Evolutionary conservation across 2,329 filamentous ascomycete genomes (phyloP).

Genomic region (Stagonosporopsis chrysanthemi): DNA sequence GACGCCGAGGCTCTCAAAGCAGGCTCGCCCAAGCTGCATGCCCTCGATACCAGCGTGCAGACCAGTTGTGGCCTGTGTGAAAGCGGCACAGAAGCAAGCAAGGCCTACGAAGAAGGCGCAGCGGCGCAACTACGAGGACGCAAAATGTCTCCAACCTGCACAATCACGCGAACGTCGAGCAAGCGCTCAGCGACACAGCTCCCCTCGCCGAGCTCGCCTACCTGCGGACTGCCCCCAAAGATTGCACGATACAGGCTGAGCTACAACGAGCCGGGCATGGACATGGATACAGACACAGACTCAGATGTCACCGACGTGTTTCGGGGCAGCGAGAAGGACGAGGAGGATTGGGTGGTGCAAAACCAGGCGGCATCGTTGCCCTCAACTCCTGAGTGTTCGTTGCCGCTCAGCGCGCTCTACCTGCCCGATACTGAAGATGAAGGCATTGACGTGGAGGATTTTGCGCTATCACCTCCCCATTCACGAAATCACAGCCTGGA

Average conservation of each 20-base stretch:
- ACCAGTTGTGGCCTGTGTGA: conserved; percentile 45
- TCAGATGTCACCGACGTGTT: conserved; percentile 29
- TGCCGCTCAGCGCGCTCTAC: conserved; percentile 24
- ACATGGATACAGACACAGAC: conserved; percentile 34
- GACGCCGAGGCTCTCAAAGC: conserved; percentile 43
- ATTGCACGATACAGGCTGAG: conserved; percentile 40
- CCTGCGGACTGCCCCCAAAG: conserved; percentile 46
- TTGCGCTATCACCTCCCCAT: conserved; percentile 38
- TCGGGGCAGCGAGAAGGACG: conserved; percentile 26
- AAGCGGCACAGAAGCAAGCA: conserved; percentile 24
- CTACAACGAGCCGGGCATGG: conserved; percentile 25
- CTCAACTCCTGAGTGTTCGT: conserved; percentile 32
- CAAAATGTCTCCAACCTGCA: conserved; percentile 35
- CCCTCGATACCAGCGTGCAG: conserved; percentile 46
- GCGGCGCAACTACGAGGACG: conserved; percentile 35
- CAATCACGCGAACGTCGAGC: conserved; percentile 40
- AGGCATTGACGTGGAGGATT: conserved; percentile 34
- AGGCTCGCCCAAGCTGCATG: conserved; percentile 46
- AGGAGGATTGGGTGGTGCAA: conserved; percentile 26
- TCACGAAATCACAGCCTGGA: conserved; percentile 35
- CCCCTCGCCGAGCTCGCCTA: conserved; percentile 46
- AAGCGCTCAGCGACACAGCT: conserved; percentile 49
- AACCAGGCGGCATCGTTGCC: conserved; percentile 32
- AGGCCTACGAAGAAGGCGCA: conserved; percentile 22
- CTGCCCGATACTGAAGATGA: conserved; percentile 40